Evolutionary conservation across 192 early-diverging fungal genomes (phyloP), one percentile per base, ranked within the genome.

Genomic region (Podila minutissima): DNA sequence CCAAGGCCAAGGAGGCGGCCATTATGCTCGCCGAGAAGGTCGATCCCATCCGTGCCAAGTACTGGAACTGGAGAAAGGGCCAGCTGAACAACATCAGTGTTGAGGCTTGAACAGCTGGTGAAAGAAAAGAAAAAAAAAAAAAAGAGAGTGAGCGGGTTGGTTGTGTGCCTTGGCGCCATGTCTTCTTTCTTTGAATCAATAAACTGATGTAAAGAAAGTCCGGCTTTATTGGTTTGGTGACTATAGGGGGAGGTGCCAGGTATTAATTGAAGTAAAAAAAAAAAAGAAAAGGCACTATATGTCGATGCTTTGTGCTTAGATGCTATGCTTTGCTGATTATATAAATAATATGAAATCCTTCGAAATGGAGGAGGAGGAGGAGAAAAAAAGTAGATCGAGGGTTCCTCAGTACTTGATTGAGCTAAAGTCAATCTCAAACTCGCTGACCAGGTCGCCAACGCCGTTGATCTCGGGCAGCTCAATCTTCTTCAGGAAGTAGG

Each of bases 21-120:
- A 38, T 84, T 11, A 78, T 71, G 22, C 74, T 94, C 22, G 91
- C 88, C 19, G 77, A 86, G 37, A 84, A 87, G 53, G 67, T 88
- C 20, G 93, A 94, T 74, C 74, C 84, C 6, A 87, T 93, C 62
- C 86, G 93, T n/a, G 49, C 75, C 62, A 88, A 87, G 50, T 93
- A 93, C 73, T 94, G 93, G 93, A 64, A 75, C 31, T 92, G 89
- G 83, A 81, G 84, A 22, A 88, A 84, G 71, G 49, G 49, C 26
- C 77, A 70, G 31, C 64, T 84, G 13, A 62, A 69, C 28, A 59
- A 31, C 24, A 72, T 79, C 58, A 10, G 55, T 28, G 33, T 78
- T 0, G 49, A 63, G 15, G 69, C 59, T 46, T 78, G 41, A 69
- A 8, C 29, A n/a, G 15, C n/a, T n/a, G 8, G 49, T 20, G 20